Evolutionary conservation across 108 stramenopile genomes (phyloP), one percentile per base, ranked within the genome.

Genomic region (Mayamaea pseudoterrestris): DNA sequence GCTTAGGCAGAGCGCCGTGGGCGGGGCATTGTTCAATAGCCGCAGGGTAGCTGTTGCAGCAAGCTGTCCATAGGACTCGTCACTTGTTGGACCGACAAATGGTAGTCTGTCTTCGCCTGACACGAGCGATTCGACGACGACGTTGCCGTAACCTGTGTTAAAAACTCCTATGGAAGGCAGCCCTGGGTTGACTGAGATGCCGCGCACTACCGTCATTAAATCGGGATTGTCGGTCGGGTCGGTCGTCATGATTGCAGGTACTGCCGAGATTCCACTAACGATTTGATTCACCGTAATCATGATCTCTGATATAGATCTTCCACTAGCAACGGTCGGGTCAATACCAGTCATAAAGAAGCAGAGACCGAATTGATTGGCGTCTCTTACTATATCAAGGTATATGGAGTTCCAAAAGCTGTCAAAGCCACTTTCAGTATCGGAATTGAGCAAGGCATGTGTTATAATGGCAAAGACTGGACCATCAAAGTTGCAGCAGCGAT

Each of bases 311-410:
- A 21, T 5, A 5, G 23, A 24, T n/a, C 44, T 16, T 3, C 24
- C 3, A 20, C 25, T 23, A 34, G 32, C 13, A 11, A 13, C 32
- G 11, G 9, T 9, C 44, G 44, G 26, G n/a, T 5, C 17, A 21
- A 26, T 26, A 3, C 44, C 44, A 5, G 44, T 44, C 44, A 44
- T 44, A n/a, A 44, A 21, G 18, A 44, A 44, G 44, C 44, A 44
- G 18, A 9, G n/a, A 21, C 22, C 44, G n/a, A 13, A 14, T 23
- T 23, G 26, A 4, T 44, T 25, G 26, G 24, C 26, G 17, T 20
- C 22, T 20, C 24, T 6, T 9, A n/a, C 44, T 14, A 44, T 44
- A n/a, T 27, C 20, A 14, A n/a, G n/a, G 21, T 44, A 44, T 26
- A 44, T 44, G 44, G 23, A n/a, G 21, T 44, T 25, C 44, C 44